Percentiles rank a stretch among this genome's conserved stretches.
Evolutionary conservation across 495 filamentous ascomycete genomes (phyloP).

Genomic region (Rhypophila decipiens): DNA sequence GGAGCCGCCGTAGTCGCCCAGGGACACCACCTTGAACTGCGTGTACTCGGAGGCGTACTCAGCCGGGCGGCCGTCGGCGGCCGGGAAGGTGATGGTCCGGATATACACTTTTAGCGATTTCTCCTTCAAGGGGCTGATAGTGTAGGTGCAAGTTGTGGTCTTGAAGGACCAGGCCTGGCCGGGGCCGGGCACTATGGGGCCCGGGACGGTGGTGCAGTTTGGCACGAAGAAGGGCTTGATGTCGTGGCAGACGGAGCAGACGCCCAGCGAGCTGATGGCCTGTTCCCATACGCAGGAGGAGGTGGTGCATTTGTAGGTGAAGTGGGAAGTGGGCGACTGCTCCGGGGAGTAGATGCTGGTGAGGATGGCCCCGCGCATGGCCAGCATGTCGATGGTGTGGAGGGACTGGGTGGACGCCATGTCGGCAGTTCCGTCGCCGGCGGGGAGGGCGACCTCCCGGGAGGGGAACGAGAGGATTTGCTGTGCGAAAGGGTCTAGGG

Average conservation of each 20-base stretch:
- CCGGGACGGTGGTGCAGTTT: not conserved
- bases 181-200: not conserved
- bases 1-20: too few relatives aligned
- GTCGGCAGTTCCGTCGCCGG: not conserved
- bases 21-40: slow-evolving; percentile 1
- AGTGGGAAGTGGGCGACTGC: not conserved
- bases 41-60: slow-evolving; percentile 6
- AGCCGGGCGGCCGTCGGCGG: slow-evolving; percentile 4
- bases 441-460: not conserved
- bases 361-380: not conserved
- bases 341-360: not conserved
- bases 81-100: slow-evolving; percentile 1
- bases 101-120: not conserved
- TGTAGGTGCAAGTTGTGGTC: slow-evolving; percentile 6
- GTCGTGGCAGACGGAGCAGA: slow-evolving; percentile 1
- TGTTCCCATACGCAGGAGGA: not conserved
- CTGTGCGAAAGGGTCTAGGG: slow-evolving; percentile 6
- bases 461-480: slow-evolving; percentile 1
- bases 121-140: not conserved
- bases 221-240: not conserved
- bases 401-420: not conserved
- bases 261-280: slow-evolving; percentile 1
- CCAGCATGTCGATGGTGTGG: not conserved
- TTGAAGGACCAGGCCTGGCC: slow-evolving; percentile 1
- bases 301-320: slow-evolving; percentile 4